Evolutionary conservation across 352 stramenopile genomes (phyloP).

Genomic region (Pythium guiyangense): DNA sequence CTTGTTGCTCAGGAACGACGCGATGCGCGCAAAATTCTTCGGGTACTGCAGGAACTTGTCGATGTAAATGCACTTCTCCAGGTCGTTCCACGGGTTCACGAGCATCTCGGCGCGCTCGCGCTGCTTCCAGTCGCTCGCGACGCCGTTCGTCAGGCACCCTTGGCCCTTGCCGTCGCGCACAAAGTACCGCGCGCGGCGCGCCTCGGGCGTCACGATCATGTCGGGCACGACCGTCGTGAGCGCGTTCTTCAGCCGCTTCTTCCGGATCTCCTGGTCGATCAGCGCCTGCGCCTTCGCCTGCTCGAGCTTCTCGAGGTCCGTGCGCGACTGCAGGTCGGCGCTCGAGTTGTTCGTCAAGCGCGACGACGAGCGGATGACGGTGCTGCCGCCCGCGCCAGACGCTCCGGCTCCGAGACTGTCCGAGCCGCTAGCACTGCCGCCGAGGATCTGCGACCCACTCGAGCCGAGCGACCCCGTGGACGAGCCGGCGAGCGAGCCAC

Average conservation of each 20-base stretch:
- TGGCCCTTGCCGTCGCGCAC: conserved; percentile 48
- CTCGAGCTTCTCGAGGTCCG: conserved; percentile 79
- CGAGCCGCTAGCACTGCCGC: conserved; percentile 12
- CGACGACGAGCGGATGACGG: conserved; percentile 70
- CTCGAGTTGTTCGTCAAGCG: conserved; percentile 85
- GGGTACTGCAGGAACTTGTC: conserved; percentile 99
- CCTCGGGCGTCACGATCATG: conserved; percentile 66
- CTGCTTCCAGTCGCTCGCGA: conserved; percentile 54
- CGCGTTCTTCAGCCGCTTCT: conserved; percentile 81
- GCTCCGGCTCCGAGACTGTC: conserved; percentile 12
- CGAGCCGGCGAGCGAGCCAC: conserved; percentile 1
- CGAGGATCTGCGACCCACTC: not conserved
- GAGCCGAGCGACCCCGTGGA: not conserved
- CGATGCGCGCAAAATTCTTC: conserved; percentile 98
- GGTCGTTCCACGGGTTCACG: conserved; percentile 96
- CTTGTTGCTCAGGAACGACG: conserved; percentile 93
- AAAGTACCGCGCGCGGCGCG: conserved; percentile 51
- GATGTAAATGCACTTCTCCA: conserved; percentile 99
- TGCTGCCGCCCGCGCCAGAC: conserved; percentile 15
- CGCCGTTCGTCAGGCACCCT: conserved; percentile 57
- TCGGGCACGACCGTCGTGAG: conserved; percentile 80
- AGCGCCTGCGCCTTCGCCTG: conserved; percentile 69
- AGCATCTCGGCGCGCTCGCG: conserved; percentile 67
- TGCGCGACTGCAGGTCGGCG: conserved; percentile 60
- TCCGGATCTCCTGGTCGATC: conserved; percentile 76